Evolutionary conservation across 495 filamentous ascomycete genomes (phyloP).

Genomic region (Bacidia gigantensis): DNA sequence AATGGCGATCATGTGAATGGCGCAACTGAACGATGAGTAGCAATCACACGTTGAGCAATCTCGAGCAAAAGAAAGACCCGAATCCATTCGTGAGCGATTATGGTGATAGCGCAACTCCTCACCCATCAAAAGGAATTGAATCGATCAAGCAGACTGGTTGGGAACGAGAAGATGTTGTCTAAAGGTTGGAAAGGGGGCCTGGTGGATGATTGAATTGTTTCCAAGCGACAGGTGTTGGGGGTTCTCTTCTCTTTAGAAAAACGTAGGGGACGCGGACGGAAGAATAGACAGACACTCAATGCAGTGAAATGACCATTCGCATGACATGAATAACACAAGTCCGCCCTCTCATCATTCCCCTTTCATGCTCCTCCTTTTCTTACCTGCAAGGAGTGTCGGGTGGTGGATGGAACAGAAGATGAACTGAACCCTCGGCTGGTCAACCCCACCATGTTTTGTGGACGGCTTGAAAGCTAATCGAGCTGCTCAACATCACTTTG

Average conservation of each 20-base stretch:
- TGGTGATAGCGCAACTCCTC: slow-evolving; percentile 45
- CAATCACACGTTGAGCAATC: slow-evolving; percentile 83
- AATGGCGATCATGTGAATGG: background rate
- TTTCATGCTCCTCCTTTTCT: too few relatives aligned
- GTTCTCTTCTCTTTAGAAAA: slow-evolving; percentile 11
- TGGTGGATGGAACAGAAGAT: background rate
- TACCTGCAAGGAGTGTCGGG: too few relatives aligned
- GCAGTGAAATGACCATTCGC: too few relatives aligned
- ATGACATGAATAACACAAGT: too few relatives aligned
- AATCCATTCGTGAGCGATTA: slow-evolving; percentile 80
- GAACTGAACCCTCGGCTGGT: background rate
- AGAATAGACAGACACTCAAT: too few relatives aligned
- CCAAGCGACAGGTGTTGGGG: slow-evolving; percentile 16
- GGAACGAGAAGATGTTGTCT: slow-evolving; percentile 72
- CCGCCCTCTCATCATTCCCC: too few relatives aligned
- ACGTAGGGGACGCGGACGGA: too few relatives aligned
- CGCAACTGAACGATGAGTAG: background rate
- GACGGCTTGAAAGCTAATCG: background rate
- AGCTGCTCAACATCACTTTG: slow-evolving; percentile 4
- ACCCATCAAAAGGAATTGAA: slow-evolving; percentile 58
- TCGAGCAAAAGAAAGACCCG: slow-evolving; percentile 68
- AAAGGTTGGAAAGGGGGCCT: slow-evolving; percentile 17
- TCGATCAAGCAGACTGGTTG: slow-evolving; percentile 54
- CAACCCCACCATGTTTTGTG: background rate
- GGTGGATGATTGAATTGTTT: slow-evolving; percentile 6